These are phyloP conservation scores for Sindora glabra DNA, from an alignment of 306 rosid species.

Conservation along the genomic window DNA sequence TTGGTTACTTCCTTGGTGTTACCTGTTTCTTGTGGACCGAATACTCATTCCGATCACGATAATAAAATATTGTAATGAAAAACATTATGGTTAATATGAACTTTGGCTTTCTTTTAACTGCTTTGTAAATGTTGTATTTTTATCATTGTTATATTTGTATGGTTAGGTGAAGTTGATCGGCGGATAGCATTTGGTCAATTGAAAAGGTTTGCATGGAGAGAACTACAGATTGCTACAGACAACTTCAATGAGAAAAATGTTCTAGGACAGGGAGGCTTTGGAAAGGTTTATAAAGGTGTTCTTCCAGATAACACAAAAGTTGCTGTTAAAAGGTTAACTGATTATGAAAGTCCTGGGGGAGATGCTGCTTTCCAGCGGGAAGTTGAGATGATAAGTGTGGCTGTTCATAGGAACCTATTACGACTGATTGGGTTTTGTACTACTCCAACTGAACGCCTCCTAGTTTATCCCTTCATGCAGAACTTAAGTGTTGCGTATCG, in stretches of 20 bases:
- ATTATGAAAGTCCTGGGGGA: slow-evolving; percentile 94
- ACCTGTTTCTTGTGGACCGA: not conserved
- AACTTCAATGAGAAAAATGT: slow-evolving; percentile 85
- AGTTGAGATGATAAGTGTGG: slow-evolving; percentile 99
- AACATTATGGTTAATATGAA: not conserved
- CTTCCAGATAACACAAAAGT: slow-evolving; percentile 76
- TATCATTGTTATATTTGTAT: slow-evolving; percentile 1
- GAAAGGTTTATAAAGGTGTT: slow-evolving; percentile 97
- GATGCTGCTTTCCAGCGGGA: slow-evolving; percentile 97
- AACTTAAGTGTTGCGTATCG: slow-evolving; percentile 92
- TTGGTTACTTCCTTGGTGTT: not conserved
- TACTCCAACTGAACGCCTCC: slow-evolving; percentile 85
- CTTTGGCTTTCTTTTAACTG: not conserved
- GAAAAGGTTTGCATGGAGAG: slow-evolving; percentile 88
- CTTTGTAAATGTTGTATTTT: not conserved
- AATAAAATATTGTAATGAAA: not conserved
- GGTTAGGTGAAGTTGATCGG: slow-evolving; percentile 87
- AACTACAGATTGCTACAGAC: slow-evolving; percentile 87
- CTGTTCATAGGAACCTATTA: slow-evolving; percentile 84
- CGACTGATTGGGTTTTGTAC: slow-evolving; percentile 90
- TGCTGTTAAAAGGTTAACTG: slow-evolving; percentile 93
- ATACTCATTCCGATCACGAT: not conserved
- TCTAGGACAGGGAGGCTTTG: slow-evolving; percentile 98
- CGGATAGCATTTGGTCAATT: slow-evolving; percentile 95
- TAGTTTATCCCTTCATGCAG: slow-evolving; percentile 97